Percentiles rank a stretch among this genome's conserved stretches.
Evolutionary conservation across 2,329 filamentous ascomycete genomes (phyloP).

Genomic region (Aspergillus fischeri): DNA sequence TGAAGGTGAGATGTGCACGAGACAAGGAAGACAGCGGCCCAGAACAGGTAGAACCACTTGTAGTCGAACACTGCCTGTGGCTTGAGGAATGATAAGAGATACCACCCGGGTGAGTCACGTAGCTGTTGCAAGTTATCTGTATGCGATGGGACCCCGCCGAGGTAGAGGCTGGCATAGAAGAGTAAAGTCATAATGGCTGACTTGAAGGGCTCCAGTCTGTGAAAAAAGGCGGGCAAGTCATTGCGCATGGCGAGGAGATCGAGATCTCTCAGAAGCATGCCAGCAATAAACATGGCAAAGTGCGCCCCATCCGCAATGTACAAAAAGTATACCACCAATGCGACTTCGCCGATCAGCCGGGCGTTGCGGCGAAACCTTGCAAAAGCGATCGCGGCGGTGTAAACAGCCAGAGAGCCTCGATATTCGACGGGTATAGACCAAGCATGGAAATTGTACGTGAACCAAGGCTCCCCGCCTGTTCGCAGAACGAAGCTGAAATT

Average conservation of each 20-base stretch:
- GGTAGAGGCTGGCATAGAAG: too few relatives aligned
- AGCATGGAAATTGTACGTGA: slow-evolving; percentile 46
- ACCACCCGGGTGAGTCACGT: slow-evolving; percentile 56
- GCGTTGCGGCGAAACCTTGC: slow-evolving; percentile 52
- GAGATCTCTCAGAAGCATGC: slow-evolving; percentile 60
- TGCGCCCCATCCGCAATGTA: slow-evolving; percentile 64
- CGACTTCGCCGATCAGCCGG: slow-evolving; percentile 52
- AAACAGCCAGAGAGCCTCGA: too few relatives aligned
- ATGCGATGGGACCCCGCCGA: slow-evolving; percentile 17
- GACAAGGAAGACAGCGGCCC: slow-evolving; percentile 56
- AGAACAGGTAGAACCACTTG: slow-evolving; percentile 67
- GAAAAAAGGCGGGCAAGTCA: slow-evolving; percentile 50
- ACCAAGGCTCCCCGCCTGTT: slow-evolving; percentile 54
- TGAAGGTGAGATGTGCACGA: slow-evolving; percentile 54
- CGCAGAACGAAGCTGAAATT: slow-evolving; percentile 67
- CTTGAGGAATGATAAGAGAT: slow-evolving; percentile 57
- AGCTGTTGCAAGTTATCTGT: slow-evolving; percentile 49
- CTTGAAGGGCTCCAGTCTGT: slow-evolving; percentile 31
- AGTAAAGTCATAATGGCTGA: too few relatives aligned
- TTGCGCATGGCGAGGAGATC: slow-evolving; percentile 51
- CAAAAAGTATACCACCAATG: slow-evolving; percentile 61
- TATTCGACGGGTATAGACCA: too few relatives aligned
- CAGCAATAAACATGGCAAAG: slow-evolving; percentile 56
- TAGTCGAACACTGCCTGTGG: slow-evolving; percentile 62
- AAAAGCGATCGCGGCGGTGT: slow-evolving; percentile 31